A percentile compares a stretch with the other conserved stretches of the same genome.
These are phyloP conservation scores for Canna indica DNA, from an alignment of 176 grass and related monocot species.

Conservation along the genomic window DNA sequence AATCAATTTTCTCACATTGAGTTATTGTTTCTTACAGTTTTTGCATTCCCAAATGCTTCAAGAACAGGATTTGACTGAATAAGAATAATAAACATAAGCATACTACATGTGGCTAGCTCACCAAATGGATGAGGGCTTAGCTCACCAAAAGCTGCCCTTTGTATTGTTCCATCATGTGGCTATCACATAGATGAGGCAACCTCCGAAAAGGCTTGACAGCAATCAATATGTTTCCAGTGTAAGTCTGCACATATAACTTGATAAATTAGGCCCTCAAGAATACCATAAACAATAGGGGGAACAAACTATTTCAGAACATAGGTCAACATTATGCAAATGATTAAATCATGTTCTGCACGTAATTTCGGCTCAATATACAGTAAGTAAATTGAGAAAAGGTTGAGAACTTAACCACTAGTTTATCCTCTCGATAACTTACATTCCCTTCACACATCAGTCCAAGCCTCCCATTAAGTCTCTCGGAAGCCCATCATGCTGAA, in stretches of 20 bases:
- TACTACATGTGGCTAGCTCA: constrained; percentile 22
- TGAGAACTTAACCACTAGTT: no score
- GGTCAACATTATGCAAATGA: no score
- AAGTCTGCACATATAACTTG: constrained; percentile 39
- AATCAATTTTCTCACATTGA: constrained; percentile 66
- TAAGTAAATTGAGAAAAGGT: no score
- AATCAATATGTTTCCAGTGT: constrained; percentile 96
- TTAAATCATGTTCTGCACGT: no score
- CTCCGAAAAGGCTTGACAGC: constrained; percentile 96
- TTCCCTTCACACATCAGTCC: no score
- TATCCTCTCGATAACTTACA: no score
- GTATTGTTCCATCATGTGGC: constrained; percentile 98
- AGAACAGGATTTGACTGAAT: constrained; percentile 97
- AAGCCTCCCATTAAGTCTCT: not conserved
- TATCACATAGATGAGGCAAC: constrained; percentile 87
- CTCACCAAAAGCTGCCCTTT: constrained; percentile 89
- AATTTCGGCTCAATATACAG: no score
- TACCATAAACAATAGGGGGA: no score
- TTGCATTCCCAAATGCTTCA: constrained; percentile 99
- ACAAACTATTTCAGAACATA: no score
- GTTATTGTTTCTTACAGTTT: constrained; percentile 98
- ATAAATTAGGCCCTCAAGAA: constrained; percentile 1
- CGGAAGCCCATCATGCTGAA: constrained; percentile 2
- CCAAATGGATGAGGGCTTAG: constrained; percentile 95
- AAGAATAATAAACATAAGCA: not conserved